Base-by-base conservation (phyloP, 495 filamentous ascomycete genomes). In the Trichocladium uniseriatum region DNA sequence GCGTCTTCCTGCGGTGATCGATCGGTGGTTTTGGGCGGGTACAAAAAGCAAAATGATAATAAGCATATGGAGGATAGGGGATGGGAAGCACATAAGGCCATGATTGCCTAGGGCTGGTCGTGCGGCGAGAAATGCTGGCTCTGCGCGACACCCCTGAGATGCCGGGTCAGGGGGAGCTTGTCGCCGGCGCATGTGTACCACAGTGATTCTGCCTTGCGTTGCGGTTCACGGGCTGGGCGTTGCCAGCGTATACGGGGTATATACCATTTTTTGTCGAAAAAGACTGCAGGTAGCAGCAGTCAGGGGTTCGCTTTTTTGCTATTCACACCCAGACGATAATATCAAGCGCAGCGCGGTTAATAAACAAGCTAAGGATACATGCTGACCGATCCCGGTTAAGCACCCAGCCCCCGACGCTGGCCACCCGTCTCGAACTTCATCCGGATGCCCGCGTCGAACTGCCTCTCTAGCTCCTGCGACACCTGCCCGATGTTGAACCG, bases 1-100 rank as follows among this genome's bases (percentile, higher is more conserved):
- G 86, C 50, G 71, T 98, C 57, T 85, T 96, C 63, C 75, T 86
- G 50, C 62, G 65, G 54, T 67, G 45, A 54, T 44, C 14, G 31
- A 10, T 43, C 2, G 13, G 6, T 6, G n/a, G 7, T 19, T 0
- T 5, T 27, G 29, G 1, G 0, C 22, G n/a, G 6, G 13, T 14
- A 39, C 8, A 18, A 22, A 43, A 34, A 36, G 29, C 31, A 20
- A 15, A 18, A 15, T 3, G 10, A 45, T 15, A 35, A 21, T n/a
- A n/a, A n/a, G n/a, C n/a, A n/a, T n/a, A n/a, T n/a, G n/a, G n/a
- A n/a, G n/a, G n/a, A n/a, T n/a, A n/a, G n/a, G n/a, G n/a, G n/a
- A n/a, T n/a, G n/a, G n/a, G n/a, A n/a, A n/a, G n/a, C n/a, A n/a
- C n/a, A n/a, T n/a, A n/a, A n/a, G n/a, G n/a, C n/a, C n/a, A n/a